Evolutionary conservation across 139 green algal species (phyloP), one percentile per base, ranked within the genome.

Genomic region (Tetratostichococcus sp.): DNA sequence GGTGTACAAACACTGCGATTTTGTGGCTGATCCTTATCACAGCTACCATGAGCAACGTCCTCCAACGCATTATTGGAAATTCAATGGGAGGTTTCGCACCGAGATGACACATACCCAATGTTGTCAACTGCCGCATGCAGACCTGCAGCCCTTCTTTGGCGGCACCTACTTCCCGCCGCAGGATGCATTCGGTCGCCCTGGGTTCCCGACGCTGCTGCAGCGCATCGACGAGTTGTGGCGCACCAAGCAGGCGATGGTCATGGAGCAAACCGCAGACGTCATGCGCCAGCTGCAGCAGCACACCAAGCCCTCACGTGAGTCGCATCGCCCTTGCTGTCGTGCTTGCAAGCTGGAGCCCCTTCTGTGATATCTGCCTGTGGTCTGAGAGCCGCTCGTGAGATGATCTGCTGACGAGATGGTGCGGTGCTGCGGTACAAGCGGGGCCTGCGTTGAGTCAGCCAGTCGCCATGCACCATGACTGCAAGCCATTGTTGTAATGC

Each of bases 121-220:
- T n/a, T n/a, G n/a, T n/a, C n/a, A n/a, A n/a, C n/a, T 50, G 39
- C 39, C 8, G 6, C 39, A 11, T 26, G 19, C 92, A 26, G 73
- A 88, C 11, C 82, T 95, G 70, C 75, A 94, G 58, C 93, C 92
- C 34, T 89, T 97, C 65, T 87, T 94, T 33, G 91, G 88, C 0
- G 91, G 88, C 5, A 90, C 84, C 22, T 93, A 93, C 77, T 93
- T 93, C 50, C 88, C 77, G 3, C 78, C 85, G 17, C 34, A 83
- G 65, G 88, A 92, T 59, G 30, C 14, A 23, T 87, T 76, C 34
- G 88, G 88, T 30, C 73, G 88, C 25, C 90, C 89, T 8, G 83
- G 85, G 62, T 97, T 97, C 86, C 75, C 65, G 8, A 95, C 88
- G 0, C 79, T 96, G 50, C 82, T 96, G 43, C 75, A 70, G 14